Conservation (phyloP, 305 asterid genomes). For the Withania somnifera region DNA sequence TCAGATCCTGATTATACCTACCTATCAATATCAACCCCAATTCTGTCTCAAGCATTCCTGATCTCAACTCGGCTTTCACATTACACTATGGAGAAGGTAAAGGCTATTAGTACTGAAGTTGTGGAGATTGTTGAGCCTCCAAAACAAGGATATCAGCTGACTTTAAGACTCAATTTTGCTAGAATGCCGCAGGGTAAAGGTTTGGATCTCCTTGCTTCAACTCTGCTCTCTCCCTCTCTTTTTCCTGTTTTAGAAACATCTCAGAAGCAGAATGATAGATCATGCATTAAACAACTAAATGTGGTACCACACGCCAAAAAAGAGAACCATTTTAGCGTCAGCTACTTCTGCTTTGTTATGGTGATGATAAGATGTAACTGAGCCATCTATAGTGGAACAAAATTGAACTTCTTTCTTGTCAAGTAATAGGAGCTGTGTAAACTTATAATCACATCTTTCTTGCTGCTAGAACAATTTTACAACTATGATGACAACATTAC, state of each 20-base stretch:
- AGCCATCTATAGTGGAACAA: not conserved
- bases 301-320: not conserved
- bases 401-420: not conserved
- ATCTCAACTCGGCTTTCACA: constrained; percentile 39
- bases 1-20: constrained; percentile 45
- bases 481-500: no score
- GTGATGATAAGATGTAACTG: not conserved
- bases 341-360: not conserved
- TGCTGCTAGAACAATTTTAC: not conserved
- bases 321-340: not conserved
- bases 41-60: constrained; percentile 46
- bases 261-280: not conserved
- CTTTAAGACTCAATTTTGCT: constrained; percentile 46
- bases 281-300: not conserved
- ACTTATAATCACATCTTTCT: not conserved
- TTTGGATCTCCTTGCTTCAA: constrained; percentile 5
- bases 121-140: constrained; percentile 61
- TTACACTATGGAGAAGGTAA: constrained; percentile 49
- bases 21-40: constrained; percentile 71
- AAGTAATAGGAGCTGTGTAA: not conserved
- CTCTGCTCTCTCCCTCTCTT: not conserved
- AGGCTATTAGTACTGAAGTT: constrained; percentile 40
- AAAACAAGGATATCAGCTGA: constrained; percentile 53
- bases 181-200: constrained; percentile 54
- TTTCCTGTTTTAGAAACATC: not conserved